Evolutionary conservation across 164 flowering plant species (phyloP), one percentile per base, ranked within the genome.

Genomic region (Umbilicus rupestris): DNA sequence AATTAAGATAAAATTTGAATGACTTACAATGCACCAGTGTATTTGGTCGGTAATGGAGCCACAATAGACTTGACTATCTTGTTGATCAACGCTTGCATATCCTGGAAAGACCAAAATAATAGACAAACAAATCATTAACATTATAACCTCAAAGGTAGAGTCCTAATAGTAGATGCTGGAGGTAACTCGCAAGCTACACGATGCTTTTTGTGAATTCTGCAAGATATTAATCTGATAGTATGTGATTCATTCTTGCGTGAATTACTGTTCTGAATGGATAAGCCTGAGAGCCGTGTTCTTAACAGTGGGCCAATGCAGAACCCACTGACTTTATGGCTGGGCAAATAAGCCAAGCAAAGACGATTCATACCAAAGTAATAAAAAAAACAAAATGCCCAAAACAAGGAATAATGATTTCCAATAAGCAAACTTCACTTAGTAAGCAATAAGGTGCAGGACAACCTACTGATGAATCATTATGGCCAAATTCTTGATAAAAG

Each of bases 61-160:
- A 95, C 88, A 33, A 95, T 90, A n/a, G 96, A 95, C 82, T 83
- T 95, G 72, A 92, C 90, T 71, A 95, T 95, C 75, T 90, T 95
- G 80, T 92, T 85, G 66, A 95, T 95, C 65, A 95, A 80, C 17
- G 91, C 89, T 82, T 90, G 99, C 88, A 95, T 95, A 71, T 95
- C 99, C 99, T 92, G 92, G 63, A 66, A 72, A 68, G 33, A 74
- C 64, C 64, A 28, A 74, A 19, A 70, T 60, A 30, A 33, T 12
- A 69, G 28, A 14, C 7, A 29, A 3, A 6, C 22, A n/a, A 20
- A 19, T 26, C 30, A 37, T 28, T n/a, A 58, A 8, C 47, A 63
- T 10, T 63, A 63, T 11, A 26, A 14, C 31, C n/a, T 29, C 52
- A 30, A n/a, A 65, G 29, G 67, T 30, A 31, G n/a, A 63, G n/a